Percentiles rank a stretch among this genome's conserved stretches.
Conservation (phyloP, 2,329 filamentous ascomycete genomes). For the Colletotrichum sp. region DNA sequence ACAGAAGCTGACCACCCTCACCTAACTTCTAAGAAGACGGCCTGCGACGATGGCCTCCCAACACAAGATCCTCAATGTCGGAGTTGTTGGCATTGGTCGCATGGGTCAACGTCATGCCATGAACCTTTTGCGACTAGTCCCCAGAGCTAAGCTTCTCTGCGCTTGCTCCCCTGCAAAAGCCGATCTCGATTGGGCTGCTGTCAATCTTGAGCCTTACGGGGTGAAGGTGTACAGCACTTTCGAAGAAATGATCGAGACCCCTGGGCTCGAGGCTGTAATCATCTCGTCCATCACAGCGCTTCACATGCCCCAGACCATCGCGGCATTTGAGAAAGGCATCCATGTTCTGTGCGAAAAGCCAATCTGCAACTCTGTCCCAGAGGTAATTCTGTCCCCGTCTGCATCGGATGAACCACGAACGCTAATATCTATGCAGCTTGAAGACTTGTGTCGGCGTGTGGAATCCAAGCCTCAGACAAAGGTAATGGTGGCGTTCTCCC, state of each 20-base stretch:
- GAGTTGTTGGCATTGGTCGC: constrained; percentile 53
- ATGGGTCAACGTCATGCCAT: constrained; percentile 58
- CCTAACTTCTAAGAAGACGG: accelerated
- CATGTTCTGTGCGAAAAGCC: constrained; percentile 68
- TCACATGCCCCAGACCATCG: constrained; percentile 62
- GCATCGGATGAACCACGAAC: background rate
- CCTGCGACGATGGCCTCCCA: background rate
- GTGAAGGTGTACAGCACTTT: constrained; percentile 49
- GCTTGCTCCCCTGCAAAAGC: constrained; percentile 49
- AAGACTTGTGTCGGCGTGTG: background rate
- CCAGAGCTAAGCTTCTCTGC: constrained; percentile 52
- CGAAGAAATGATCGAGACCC: constrained; percentile 47
- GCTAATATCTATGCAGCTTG: background rate
- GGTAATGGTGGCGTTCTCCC: constrained; percentile 41
- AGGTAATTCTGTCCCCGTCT: constrained; percentile 42
- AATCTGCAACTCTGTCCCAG: constrained; percentile 60
- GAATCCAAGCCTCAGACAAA: constrained; percentile 55
- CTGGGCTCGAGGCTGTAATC: constrained; percentile 43
- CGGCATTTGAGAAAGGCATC: constrained; percentile 56
- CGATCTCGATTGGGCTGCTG: constrained; percentile 48
- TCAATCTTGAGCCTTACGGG: constrained; percentile 45
- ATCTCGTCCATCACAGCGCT: constrained; percentile 51
- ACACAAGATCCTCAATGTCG: constrained; percentile 41
- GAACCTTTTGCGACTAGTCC: constrained; percentile 48
- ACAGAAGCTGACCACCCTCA: background rate